phyloP scores from a whole-genome alignment of 2,329 filamentous ascomycete genomes.

The Exophiala aquamarina region DNA sequence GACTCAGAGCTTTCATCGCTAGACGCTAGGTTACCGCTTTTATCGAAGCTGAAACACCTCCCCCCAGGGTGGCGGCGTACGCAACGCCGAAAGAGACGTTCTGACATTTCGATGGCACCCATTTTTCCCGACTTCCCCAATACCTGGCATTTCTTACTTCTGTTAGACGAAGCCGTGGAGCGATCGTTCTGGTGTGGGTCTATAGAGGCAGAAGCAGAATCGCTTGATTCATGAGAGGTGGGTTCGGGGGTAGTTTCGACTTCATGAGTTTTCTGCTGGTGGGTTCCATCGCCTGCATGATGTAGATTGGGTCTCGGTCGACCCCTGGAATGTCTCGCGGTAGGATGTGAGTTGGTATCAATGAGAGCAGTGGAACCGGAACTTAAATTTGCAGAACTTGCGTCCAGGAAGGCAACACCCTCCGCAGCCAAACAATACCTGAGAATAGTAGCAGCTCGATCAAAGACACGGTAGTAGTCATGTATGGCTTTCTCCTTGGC shows the following conservation, averaged over 20 bases:
- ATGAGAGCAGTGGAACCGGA: constrained; percentile 8
- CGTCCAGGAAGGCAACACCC: constrained; percentile 37
- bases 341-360: too few species aligned
- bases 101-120: constrained; percentile 32
- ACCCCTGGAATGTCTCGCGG: too few species aligned
- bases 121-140: constrained; percentile 9
- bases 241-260: background rate
- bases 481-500: constrained; percentile 7
- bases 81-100: constrained; percentile 43
- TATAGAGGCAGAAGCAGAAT: background rate
- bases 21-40: constrained; percentile 78
- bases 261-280: background rate
- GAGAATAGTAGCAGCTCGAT: constrained; percentile 47
- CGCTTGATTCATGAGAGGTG: background rate
- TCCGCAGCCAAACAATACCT: constrained; percentile 43
- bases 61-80: constrained; percentile 48
- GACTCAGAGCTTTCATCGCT: constrained; percentile 59
- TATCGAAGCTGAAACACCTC: constrained; percentile 70
- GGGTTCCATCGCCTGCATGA: background rate
- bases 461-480: constrained; percentile 34
- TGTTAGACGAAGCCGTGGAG: background rate
- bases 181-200: constrained; percentile 4
- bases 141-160: constrained; percentile 28
- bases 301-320: too few species aligned
- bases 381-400: constrained; percentile 21